Evolutionary conservation across 139 green algal species (phyloP).

Genomic region (Chlamydomonas urium): DNA sequence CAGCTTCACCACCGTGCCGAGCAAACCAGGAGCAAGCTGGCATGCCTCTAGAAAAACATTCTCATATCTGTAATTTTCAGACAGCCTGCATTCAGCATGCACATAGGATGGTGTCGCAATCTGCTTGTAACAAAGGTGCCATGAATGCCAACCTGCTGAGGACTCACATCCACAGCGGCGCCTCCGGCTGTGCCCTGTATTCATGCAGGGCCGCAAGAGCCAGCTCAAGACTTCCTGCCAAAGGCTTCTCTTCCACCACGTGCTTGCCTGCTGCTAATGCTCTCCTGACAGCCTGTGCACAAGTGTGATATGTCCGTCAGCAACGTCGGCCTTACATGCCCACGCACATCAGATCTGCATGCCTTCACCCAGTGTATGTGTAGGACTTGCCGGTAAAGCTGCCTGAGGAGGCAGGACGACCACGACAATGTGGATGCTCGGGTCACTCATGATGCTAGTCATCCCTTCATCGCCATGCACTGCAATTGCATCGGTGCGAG

Average conservation of each 20-base stretch:
- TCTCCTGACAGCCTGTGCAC: slow-evolving; percentile 21
- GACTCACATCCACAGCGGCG: slow-evolving; percentile 8
- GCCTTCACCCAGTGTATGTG: neutral
- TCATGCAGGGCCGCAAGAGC: slow-evolving; percentile 14
- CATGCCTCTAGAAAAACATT: slow-evolving; percentile 34
- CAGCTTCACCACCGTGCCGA: slow-evolving; percentile 45
- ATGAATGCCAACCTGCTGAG: neutral
- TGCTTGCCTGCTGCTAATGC: slow-evolving; percentile 40
- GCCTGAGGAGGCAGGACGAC: slow-evolving; percentile 34
- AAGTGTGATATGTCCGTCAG: neutral
- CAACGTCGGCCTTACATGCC: neutral
- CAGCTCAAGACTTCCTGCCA: slow-evolving; percentile 19
- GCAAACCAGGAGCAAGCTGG: neutral
- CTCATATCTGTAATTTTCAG: slow-evolving; percentile 33
- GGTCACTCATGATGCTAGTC: slow-evolving; percentile 23
- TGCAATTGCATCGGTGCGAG: too few relatives aligned
- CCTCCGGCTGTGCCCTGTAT: slow-evolving; percentile 18
- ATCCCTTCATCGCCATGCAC: slow-evolving; percentile 28
- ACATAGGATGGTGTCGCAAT: neutral
- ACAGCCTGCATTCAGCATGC: neutral
- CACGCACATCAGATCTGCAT: neutral
- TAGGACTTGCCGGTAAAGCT: slow-evolving; percentile 18
- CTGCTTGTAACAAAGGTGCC: neutral
- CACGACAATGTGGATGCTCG: slow-evolving; percentile 23
- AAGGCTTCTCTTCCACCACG: slow-evolving; percentile 56